Evolutionary conservation across 352 stramenopile species (phyloP), one percentile per base, ranked within the genome.

Genomic region (Phytophthora palmivora): DNA sequence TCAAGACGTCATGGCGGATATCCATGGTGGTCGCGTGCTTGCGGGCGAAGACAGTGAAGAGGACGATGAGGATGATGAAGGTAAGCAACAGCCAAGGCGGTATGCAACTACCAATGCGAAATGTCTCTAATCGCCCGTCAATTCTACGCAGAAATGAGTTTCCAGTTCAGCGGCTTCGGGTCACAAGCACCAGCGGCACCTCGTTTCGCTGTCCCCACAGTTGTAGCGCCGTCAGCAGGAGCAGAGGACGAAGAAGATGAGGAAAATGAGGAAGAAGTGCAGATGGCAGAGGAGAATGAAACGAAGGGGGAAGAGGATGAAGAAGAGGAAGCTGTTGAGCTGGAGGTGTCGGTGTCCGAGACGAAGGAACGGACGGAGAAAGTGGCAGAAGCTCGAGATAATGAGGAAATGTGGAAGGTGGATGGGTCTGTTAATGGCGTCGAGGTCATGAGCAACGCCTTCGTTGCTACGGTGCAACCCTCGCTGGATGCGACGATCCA

Each of bases 1-100:
- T 12, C 6, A 62, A 39, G 33, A 56, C 4, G 26, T 9, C n/a
- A 91, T 89, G 82, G 51, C 76, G 18, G 70, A 84, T 67, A 79
- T 78, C 34, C 76, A 79, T 46, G 76, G 81, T 52, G 84, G 84
- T 2, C 84, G 84, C 42, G 84, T 92, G 43, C 75, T 89, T 8
- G 81, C 79, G 46, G 84, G 84, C 39, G 84, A 92, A 69, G 84
- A 92, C 72, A 92, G 84, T 63, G 84, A 92, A 67, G 79, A 91
- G 46, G 84, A 92, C 59, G 81, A 88, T 16, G 79, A 90, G 7
- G 80, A 91, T 46, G 79, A 89, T n/a, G 63, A 72, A 72, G 74
- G 74, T 79, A 34, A 4, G 26, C 7, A 11, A 1, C 6, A 15
- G 3, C 16, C 18, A 12, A 33, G 0, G 3, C 15, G 18, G 1